A percentile compares a stretch with the other conserved stretches of the same genome.
These are phyloP conservation scores for Ramalina intermedia DNA, from an alignment of 495 filamentous ascomycete species.

Conservation along the genomic window DNA sequence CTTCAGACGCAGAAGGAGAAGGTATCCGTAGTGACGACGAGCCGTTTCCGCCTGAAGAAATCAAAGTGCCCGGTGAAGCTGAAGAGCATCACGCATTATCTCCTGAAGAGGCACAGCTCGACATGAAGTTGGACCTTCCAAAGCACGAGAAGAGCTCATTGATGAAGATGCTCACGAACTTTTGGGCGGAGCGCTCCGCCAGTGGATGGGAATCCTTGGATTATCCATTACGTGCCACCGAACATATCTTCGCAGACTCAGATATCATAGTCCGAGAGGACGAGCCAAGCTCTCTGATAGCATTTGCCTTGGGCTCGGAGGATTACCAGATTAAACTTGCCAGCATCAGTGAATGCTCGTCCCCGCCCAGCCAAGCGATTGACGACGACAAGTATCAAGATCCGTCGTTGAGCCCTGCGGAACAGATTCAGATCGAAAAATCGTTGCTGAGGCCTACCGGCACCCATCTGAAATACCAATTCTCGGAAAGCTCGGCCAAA, in stretches of 20 bases:
- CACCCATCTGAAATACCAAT: constrained; percentile 89
- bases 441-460: constrained; percentile 69
- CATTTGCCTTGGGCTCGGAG: constrained; percentile 71
- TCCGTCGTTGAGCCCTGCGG: constrained; percentile 17
- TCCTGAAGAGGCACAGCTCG: constrained; percentile 40
- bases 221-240: constrained; percentile 73
- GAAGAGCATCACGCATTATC: constrained; percentile 47
- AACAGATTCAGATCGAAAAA: constrained; percentile 51
- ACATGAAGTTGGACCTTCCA: constrained; percentile 59
- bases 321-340: constrained; percentile 73
- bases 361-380: constrained; percentile 22
- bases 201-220: constrained; percentile 92
- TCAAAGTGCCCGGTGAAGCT: constrained; percentile 49
- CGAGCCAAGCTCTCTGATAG: constrained; percentile 90
- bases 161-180: constrained; percentile 88
- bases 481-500: constrained; percentile 75
- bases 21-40: constrained; percentile 54
- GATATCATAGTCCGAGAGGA: constrained; percentile 95
- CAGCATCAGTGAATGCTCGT: constrained; percentile 48
- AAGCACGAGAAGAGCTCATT: constrained; percentile 84
- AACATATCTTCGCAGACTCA: constrained; percentile 96
- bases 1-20: constrained; percentile 55
- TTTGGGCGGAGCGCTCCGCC: constrained; percentile 95
- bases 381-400: constrained; percentile 11
- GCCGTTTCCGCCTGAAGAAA: constrained; percentile 44